Evolutionary conservation across 129 eudicot species (phyloP), one percentile per base, ranked within the genome.

Genomic region (Centaurea solstitialis): DNA sequence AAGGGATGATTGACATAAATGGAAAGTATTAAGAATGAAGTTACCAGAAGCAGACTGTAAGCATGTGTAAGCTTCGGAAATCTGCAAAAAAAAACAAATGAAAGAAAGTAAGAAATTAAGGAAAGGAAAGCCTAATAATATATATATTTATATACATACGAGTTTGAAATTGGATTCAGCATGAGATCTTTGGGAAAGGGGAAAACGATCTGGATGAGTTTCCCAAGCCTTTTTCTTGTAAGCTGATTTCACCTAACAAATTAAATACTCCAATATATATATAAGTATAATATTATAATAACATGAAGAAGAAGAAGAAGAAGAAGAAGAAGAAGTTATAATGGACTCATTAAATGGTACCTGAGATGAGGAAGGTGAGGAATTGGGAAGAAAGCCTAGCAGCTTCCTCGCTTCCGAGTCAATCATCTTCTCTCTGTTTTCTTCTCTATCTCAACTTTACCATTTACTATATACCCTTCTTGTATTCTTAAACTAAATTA

Each of bases 181-280:
- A 45, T 70, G 41, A 30, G 88, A 75, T 81, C 87, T 87, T 75
- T 84, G 66, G 75, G 87, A 81, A 68, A 65, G 18, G 5, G 94
- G 94, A 76, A 93, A 91, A 50, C 94, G 94, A 85, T 93, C 98
- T 5, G 98, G 98, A 76, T 93, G 98, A 76, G 92, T 87, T 80
- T 89, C 97, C 94, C 87, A 93, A 17, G 86, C 98, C 69, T 85
- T 88, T 80, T 75, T 91, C 83, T 86, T 93, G 87, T 91, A 93
- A 22, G 98, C 98, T 77, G 83, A 90, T 88, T 93, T 93, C 40
- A 93, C 93, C 98, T 93, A 76, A 24, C 21, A 64, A 33, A 26
- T 26, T 26, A 2, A 26, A 26, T 26, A n/a, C n/a, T n/a, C n/a
- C n/a, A n/a, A 33, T 33, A 33, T 5, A 33, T 33, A 61, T 18